Percentiles rank a stretch among this genome's conserved stretches.
phyloP scores from a whole-genome alignment of 23 red algal species.

The Gracilaria gracilis region DNA sequence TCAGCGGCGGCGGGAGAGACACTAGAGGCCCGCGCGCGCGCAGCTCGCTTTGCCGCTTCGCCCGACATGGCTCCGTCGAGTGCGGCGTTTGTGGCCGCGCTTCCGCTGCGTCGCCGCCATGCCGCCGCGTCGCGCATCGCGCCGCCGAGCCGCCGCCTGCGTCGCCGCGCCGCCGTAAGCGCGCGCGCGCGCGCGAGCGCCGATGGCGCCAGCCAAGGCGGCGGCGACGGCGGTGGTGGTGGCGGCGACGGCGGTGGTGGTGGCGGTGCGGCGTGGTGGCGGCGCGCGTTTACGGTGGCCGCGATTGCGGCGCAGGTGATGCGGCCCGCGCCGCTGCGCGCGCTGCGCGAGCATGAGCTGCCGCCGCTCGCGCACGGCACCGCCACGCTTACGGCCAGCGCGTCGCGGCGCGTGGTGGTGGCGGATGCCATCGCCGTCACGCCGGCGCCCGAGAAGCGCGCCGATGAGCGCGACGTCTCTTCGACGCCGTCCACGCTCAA shows the following conservation, averaged over 20 bases:
- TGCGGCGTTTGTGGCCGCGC: slow-evolving; percentile 20
- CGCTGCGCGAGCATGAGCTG: background rate
- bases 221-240: background rate
- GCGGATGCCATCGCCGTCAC: background rate
- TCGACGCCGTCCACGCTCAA: no score
- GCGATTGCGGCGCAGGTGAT: slow-evolving; percentile 23
- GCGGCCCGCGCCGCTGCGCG: slow-evolving; percentile 10
- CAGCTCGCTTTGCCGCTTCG: no score
- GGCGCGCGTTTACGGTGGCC: background rate
- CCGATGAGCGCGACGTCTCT: background rate
- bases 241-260: background rate
- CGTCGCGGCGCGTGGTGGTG: background rate
- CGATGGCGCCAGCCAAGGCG: background rate
- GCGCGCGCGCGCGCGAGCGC: background rate
- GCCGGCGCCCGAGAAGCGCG: background rate
- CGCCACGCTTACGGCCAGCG: background rate
- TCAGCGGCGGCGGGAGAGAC: background rate
- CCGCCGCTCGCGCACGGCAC: background rate
- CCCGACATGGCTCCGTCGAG: no score
- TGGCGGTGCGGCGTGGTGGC: slow-evolving; percentile 12
- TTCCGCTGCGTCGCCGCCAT: background rate
- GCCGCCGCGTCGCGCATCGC: background rate
- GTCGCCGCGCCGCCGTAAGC: background rate
- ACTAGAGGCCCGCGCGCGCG: no score
- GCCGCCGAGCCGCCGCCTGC: background rate